Evolutionary conservation across 768 basidiomycete genomes (phyloP).

Genomic region (Naematelia encephala): DNA sequence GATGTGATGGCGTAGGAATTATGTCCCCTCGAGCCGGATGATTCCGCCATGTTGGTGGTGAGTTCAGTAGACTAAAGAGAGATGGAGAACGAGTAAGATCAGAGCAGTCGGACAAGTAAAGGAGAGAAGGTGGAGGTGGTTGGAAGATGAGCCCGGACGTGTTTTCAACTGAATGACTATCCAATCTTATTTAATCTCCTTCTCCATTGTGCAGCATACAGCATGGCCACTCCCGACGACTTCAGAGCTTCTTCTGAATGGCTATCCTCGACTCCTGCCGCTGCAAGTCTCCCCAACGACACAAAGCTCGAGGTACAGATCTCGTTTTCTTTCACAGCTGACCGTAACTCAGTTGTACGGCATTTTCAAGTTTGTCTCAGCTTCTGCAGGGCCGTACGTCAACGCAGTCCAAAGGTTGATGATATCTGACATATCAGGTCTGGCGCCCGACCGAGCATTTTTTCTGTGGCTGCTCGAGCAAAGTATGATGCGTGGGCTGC

Average conservation of each 20-base stretch:
- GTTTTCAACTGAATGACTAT: too few relatives aligned
- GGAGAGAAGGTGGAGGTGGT: background rate
- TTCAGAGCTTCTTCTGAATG: slow-evolving; percentile 39
- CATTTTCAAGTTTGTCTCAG: slow-evolving; percentile 37
- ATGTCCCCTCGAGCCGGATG: background rate
- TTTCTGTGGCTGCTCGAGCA: slow-evolving; percentile 40
- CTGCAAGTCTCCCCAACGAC: slow-evolving; percentile 41
- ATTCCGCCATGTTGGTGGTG: background rate
- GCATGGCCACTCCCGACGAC: slow-evolving; percentile 12
- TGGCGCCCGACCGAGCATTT: slow-evolving; percentile 38
- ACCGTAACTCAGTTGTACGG: slow-evolving; percentile 38
- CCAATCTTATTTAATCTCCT: too few relatives aligned
- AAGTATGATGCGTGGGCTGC: slow-evolving; percentile 45
- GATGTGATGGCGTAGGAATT: slow-evolving; percentile 5
- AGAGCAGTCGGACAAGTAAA: background rate
- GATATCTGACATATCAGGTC: slow-evolving; percentile 24
- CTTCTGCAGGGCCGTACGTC: slow-evolving; percentile 38
- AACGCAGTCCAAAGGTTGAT: slow-evolving; percentile 1
- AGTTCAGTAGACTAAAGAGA: too few relatives aligned
- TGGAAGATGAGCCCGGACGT: too few relatives aligned
- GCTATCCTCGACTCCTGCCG: slow-evolving; percentile 38
- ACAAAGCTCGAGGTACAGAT: slow-evolving; percentile 41
- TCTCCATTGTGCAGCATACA: slow-evolving; percentile 6
- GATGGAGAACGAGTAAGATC: too few relatives aligned
- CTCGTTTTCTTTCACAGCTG: background rate